phyloP scores from a whole-genome alignment of 2,329 filamentous ascomycete species.

The Rhynchosporium graminicola region DNA sequence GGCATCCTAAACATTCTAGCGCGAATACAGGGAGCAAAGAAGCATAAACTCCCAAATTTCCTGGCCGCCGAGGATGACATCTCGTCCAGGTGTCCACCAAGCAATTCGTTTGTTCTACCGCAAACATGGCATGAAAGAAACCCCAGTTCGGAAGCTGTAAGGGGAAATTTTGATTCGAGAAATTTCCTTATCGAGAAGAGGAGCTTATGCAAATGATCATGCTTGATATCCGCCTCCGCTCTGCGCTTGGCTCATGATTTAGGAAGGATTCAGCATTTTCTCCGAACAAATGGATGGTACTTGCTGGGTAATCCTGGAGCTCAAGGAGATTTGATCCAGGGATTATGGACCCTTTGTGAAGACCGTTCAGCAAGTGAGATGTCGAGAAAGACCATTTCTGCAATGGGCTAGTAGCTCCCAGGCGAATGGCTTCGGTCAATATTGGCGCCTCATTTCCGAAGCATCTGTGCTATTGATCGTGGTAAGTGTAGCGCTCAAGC shows the following conservation, averaged over 20 bases:
- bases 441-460: constrained; percentile 7
- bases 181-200: constrained; percentile 15
- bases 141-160: constrained; percentile 1
- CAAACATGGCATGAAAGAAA: neutral
- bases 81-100: neutral
- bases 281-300: neutral
- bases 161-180: constrained; percentile 18
- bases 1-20: neutral
- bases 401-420: neutral
- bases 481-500: neutral
- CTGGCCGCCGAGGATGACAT: neutral
- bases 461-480: constrained; percentile 10
- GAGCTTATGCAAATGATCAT: neutral
- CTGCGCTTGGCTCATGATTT: constrained; percentile 3
- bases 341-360: neutral
- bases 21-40: neutral
- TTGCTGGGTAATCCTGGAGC: constrained; percentile 3
- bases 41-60: neutral
- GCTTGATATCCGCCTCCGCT: neutral
- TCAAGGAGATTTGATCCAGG: constrained; percentile 4
- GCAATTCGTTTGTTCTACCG: neutral
- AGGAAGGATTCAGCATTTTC: neutral
- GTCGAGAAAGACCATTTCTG: constrained; percentile 1
- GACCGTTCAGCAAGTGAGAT: constrained; percentile 1
- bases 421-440: constrained; percentile 11